Percentiles rank a stretch among this genome's conserved stretches.
Conservation (phyloP, 2,329 filamentous ascomycete species). For the Phaeoacremonium minimum region DNA sequence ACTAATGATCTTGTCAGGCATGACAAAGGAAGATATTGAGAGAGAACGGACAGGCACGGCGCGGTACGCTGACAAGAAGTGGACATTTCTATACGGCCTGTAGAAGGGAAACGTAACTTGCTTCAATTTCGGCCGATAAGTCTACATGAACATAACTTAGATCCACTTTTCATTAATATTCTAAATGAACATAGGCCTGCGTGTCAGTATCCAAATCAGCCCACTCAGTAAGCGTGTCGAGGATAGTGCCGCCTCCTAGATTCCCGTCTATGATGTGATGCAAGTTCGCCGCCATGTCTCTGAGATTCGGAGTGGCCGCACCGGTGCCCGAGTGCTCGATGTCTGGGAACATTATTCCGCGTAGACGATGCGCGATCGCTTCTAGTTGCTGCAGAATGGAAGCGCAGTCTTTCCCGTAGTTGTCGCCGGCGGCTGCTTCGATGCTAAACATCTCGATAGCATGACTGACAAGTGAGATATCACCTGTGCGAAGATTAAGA, state of each 20-base stretch:
- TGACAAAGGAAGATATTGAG: conserved; percentile 16
- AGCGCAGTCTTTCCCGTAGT: not conserved
- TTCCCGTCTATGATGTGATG: no score
- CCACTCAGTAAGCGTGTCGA: no score
- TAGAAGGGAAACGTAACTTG: no score
- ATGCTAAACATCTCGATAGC: conserved; percentile 35
- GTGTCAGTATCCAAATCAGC: no score
- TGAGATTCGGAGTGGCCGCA: no score
- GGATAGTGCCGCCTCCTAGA: no score
- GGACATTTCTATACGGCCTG: conserved; percentile 21
- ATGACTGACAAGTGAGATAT: conserved; percentile 29
- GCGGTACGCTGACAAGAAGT: conserved; percentile 21
- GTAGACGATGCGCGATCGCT: not conserved
- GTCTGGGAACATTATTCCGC: not conserved
- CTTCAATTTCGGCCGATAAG: no score
- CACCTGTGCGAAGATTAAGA: conserved; percentile 20
- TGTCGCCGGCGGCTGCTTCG: conserved; percentile 20
- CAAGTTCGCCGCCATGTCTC: no score
- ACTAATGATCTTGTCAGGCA: conserved; percentile 8
- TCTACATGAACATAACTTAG: no score
- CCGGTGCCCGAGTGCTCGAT: no score
- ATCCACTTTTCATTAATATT: no score
- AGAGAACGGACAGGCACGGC: conserved; percentile 12
- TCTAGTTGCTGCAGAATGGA: not conserved
- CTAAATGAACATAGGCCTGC: no score